Evolutionary conservation across 495 filamentous ascomycete genomes (phyloP).

Genomic region (Annulohypoxylon maeteangense): DNA sequence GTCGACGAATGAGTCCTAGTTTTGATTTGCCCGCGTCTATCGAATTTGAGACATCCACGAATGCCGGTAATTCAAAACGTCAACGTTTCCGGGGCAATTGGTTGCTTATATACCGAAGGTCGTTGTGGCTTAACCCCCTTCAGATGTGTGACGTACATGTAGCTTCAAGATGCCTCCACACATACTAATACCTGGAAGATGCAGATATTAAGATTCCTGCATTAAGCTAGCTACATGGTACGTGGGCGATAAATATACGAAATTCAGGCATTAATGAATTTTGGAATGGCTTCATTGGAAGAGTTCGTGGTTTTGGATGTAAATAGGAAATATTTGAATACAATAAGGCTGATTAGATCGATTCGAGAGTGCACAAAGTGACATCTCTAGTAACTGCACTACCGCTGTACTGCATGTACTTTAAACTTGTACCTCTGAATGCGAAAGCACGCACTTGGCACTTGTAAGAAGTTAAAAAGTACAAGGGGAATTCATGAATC

Average conservation of each 20-base stretch:
- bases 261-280: slow-evolving; percentile 5
- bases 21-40: slow-evolving; percentile 7
- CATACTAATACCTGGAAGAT: background rate
- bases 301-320: background rate
- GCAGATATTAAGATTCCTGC: background rate
- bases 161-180: slow-evolving; percentile 1
- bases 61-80: slow-evolving; percentile 26
- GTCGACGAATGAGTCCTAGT: background rate
- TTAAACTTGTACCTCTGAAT: slow-evolving; percentile 15
- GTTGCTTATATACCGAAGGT: background rate
- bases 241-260: background rate
- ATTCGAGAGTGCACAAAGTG: background rate
- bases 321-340: background rate
- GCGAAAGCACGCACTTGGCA: slow-evolving; percentile 1
- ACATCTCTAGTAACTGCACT: background rate
- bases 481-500: slow-evolving; percentile 16
- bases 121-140: background rate
- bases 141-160: background rate
- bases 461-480: background rate
- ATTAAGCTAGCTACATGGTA: background rate
- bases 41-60: slow-evolving; percentile 23
- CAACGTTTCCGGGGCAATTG: slow-evolving; percentile 34
- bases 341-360: slow-evolving; percentile 1
- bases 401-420: background rate
- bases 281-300: background rate